Evolutionary conservation across 2,329 filamentous ascomycete genomes (phyloP).

Genomic region (Aspergillus persii): DNA sequence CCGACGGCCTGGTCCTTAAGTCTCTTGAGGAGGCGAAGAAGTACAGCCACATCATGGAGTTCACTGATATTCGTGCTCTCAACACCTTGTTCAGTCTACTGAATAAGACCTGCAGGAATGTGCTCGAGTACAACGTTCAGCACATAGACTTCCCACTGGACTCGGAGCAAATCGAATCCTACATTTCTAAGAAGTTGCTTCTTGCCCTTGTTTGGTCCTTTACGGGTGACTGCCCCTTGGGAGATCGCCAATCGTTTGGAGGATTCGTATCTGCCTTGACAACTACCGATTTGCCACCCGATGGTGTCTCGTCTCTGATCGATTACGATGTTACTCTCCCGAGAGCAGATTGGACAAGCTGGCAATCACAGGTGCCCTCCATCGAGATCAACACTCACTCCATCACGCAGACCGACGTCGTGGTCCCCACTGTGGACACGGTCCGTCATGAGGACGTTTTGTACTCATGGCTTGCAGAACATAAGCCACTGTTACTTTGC

Average conservation of each 20-base stretch:
- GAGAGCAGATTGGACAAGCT: conserved; percentile 82
- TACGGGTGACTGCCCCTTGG: conserved; percentile 87
- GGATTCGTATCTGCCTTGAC: conserved; percentile 79
- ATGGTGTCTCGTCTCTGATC: conserved; percentile 78
- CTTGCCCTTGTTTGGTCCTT: conserved; percentile 93
- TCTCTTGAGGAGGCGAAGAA: conserved; percentile 71
- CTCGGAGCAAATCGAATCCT: conserved; percentile 82
- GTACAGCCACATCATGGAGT: conserved; percentile 98
- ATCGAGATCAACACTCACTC: conserved; percentile 99
- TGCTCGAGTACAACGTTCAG: conserved; percentile 93
- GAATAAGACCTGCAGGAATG: conserved; percentile 87
- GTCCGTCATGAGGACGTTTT: conserved; percentile 98
- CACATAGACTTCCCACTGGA: conserved; percentile 93
- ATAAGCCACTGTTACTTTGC: conserved; percentile 94
- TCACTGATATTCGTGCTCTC: conserved; percentile 83
- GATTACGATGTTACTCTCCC: conserved; percentile 92
- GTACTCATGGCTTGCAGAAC: conserved; percentile 98
- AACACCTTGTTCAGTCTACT: conserved; percentile 92
- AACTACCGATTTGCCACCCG: conserved; percentile 77
- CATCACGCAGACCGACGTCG: conserved; percentile 94
- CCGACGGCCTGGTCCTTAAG: conserved; percentile 76
- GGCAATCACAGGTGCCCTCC: conserved; percentile 90
- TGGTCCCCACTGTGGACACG: conserved; percentile 96
- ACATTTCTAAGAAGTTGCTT: conserved; percentile 88
- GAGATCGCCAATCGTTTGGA: conserved; percentile 84